A percentile compares a stretch with the other conserved stretches of the same genome.
Conservation (phyloP, 345 rosid species). For the Xanthoceras sorbifolium region DNA sequence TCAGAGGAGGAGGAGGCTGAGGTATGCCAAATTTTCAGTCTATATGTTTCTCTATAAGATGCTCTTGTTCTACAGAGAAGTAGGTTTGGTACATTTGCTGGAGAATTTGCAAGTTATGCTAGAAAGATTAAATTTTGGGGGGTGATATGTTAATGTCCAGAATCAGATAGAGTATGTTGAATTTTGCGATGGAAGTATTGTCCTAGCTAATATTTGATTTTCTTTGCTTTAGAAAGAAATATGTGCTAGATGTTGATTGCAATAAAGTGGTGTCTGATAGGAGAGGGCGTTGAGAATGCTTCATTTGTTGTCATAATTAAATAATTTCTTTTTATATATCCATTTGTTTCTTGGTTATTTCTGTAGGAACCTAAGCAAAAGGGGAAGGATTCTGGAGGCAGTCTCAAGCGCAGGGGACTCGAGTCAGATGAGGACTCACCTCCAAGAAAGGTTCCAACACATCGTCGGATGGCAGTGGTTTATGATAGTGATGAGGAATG, state of each 20-base stretch:
- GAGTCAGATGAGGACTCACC: conserved; percentile 93
- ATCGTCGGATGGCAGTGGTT: conserved; percentile 83
- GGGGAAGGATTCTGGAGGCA: conserved; percentile 50
- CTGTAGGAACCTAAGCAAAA: conserved; percentile 62
- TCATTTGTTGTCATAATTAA: neutral
- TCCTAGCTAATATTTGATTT: neutral
- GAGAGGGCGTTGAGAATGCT: neutral
- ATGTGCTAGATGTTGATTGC: neutral
- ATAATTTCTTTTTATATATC: neutral
- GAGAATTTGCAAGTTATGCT: neutral
- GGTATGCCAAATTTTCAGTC: conserved; percentile 42
- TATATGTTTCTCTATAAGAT: neutral
- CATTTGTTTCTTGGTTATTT: neutral
- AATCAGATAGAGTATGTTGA: neutral
- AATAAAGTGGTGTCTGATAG: neutral
- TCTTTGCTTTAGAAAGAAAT: neutral
- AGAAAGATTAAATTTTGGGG: neutral
- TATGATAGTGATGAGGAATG: conserved; percentile 88
- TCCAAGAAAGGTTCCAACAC: conserved; percentile 70
- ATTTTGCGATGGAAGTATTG: neutral
- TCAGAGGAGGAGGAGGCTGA: conserved; percentile 71
- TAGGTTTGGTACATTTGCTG: neutral
- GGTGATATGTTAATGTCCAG: neutral
- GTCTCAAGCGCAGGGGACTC: conserved; percentile 70
- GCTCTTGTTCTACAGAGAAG: neutral